Base-by-base conservation (phyloP, 2,329 filamentous ascomycete species). In the Aspergillus tanneri region DNA sequence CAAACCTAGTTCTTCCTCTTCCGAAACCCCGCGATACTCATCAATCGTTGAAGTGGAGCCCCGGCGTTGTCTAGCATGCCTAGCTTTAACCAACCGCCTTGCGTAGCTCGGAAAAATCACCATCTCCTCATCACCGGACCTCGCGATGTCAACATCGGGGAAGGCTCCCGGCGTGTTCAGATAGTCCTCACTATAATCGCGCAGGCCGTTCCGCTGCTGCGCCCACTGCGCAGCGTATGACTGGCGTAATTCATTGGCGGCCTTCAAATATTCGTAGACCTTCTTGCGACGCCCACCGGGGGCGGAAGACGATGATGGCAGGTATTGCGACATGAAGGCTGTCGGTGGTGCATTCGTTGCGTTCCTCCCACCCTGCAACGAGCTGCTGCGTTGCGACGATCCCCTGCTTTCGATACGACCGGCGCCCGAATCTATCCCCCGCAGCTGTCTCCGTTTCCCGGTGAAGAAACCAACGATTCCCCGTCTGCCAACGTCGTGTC, bases 101-200 rank as follows among this genome's bases (percentile, higher is more conserved):
- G 89, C 90, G 66, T 99, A 99, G 44, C 90, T 96, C 0, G 93
- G 93, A 59, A 99, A 99, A 19, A 99, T 68, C 8, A 99, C 83
- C 84, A 99, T 89, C 72, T 97, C 89, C 67, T 96, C 90, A 51
- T 90, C 82, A 10, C 89, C 91, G 52, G 84, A 85, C 9, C 84
- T 81, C 12, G 87, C 82, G 50, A 96, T 87, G n/a, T 86, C 82
- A 14, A 89, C 87, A 58, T 96, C 86, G 0, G 90, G 89, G 62
- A 95, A 96, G 1, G 86, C 83, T 0, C 86, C 87, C 0, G 89
- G 86, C 23, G 88, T 87, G 36, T 69, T 53, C 14, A 51, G 62
- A 61, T 74, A 74, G 37, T 74, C 72, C 36, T 76, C 72, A 25
- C 73, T 72, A 22, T 71, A 69, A n/a, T 68, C 65, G 5, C 64